Conservation (phyloP, 495 filamentous ascomycete genomes). For the Friedmanniomyces simplex region DNA sequence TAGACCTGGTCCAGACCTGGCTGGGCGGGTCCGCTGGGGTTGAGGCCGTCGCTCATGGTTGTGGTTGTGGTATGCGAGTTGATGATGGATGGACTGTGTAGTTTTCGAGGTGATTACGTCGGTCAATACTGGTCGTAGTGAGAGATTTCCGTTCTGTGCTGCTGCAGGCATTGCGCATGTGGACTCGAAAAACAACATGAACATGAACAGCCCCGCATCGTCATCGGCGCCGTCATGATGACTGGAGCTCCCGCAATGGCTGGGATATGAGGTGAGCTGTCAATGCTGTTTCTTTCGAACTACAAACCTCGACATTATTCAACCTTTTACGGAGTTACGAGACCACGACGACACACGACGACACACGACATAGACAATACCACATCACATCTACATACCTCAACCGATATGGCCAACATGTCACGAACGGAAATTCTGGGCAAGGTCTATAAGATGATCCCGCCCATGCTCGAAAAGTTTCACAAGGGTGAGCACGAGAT, state of each 20-base stretch:
- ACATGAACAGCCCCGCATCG: not conserved
- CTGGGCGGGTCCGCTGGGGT: slow-evolving; percentile 27
- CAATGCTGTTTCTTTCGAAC: not conserved
- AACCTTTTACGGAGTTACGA: not conserved
- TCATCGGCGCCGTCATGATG: not conserved
- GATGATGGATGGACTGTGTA: not conserved
- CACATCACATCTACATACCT: not conserved
- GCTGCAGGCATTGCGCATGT: no score
- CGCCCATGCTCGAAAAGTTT: slow-evolving; percentile 89
- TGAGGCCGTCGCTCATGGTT: slow-evolving; percentile 15
- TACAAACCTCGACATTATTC: no score
- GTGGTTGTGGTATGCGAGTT: not conserved
- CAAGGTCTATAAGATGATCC: slow-evolving; percentile 82
- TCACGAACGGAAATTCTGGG: slow-evolving; percentile 60
- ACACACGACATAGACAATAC: not conserved
- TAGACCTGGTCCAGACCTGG: slow-evolving; percentile 29
- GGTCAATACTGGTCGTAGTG: no score
- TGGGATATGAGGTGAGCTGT: no score
- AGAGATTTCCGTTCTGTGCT: no score
- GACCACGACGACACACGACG: not conserved
- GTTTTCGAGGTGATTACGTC: no score
- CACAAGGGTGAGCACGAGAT: slow-evolving; percentile 65
- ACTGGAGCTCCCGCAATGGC: no score
- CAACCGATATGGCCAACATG: slow-evolving; percentile 32
- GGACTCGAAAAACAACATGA: not conserved